These are phyloP conservation scores for Davidsoniella virescens DNA, from an alignment of 2,329 filamentous ascomycete genomes.

Conservation along the genomic window DNA sequence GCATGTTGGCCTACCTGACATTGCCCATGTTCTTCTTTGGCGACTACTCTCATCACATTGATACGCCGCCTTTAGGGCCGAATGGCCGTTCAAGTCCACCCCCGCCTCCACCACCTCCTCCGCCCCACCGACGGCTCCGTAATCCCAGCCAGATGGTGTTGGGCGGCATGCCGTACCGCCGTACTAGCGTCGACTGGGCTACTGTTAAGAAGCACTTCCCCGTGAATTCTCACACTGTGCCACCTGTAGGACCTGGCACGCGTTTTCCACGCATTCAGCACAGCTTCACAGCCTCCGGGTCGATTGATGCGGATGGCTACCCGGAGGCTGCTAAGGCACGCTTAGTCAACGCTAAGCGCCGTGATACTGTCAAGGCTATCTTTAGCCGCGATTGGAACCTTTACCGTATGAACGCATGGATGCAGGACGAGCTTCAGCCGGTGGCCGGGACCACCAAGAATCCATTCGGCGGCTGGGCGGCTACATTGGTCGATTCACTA, in stretches of 20 bases:
- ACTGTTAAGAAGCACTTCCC: constrained; percentile 17
- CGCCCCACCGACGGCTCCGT: not conserved
- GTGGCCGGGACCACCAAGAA: constrained; percentile 30
- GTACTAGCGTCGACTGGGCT: constrained; percentile 21
- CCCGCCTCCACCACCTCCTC: not conserved
- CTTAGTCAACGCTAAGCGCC: constrained; percentile 16
- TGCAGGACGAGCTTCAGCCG: constrained; percentile 34
- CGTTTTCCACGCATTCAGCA: constrained; percentile 20
- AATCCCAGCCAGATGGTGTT: not conserved
- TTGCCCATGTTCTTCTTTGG: constrained; percentile 5
- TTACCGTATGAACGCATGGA: constrained; percentile 36
- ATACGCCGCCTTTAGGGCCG: not conserved
- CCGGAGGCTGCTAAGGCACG: not conserved
- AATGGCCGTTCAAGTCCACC: not conserved
- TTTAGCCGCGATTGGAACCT: constrained; percentile 32
- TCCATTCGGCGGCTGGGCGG: constrained; percentile 38
- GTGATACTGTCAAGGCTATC: constrained; percentile 24
- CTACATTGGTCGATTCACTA: constrained; percentile 42
- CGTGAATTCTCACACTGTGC: constrained; percentile 19
- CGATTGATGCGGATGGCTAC: not conserved
- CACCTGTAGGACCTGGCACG: constrained; percentile 18
- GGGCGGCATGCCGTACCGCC: constrained; percentile 15
- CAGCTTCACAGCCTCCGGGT: constrained; percentile 23
- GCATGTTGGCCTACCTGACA: constrained; percentile 6
- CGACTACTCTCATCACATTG: not conserved